Base-by-base conservation (phyloP, 2,329 filamentous ascomycete genomes). In the Trichoderma breve region DNA sequence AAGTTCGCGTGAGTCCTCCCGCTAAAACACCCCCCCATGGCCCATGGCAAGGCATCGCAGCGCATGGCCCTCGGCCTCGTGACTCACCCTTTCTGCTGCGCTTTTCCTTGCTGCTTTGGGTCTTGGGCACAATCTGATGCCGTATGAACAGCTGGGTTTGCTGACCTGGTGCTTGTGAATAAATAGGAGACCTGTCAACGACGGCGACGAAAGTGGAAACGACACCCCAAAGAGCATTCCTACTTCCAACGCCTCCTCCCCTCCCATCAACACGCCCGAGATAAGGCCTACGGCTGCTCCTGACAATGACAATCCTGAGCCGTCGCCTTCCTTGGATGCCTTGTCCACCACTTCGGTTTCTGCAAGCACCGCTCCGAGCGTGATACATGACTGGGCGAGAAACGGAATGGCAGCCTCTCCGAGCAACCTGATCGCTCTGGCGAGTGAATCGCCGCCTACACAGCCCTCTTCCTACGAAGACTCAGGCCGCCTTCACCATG, bases 391-490 rank as follows among this genome's bases (percentile, higher is more conserved):
- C 75, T 87, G 85, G 84, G 78, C 81, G 73, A 80, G 82, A 66
- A 78, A 78, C 70, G 83, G 79, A 72, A 81, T 87, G 73, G 83
- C 83, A 43, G 83, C 84, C 72, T 87, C 86, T n/a, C 86, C 86
- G n/a, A 82, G 84, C 65, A 87, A 87, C 72, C 80, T 87, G 71
- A 86, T 87, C 74, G 86, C 82, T 76, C 77, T 87, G 72, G 82
- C 82, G 78, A 85, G 84, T 69, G 86, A 87, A 74, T 87, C 86
- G 26, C 86, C 86, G 62, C 86, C 86, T 3, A 87, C 85, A 21
- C 84, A 85, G 61, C 85, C 85, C 18, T 87, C 85, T 24, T 87
- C 85, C 2, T 87, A 86, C 74, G 85, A 87, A 75, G 85, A 87
- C 73, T 78, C 82, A 6, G 76, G 82, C 67, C 83, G 82, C 43